Percentiles rank a stretch among this genome's conserved stretches.
Evolutionary conservation across 2,329 filamentous ascomycete genomes (phyloP).

Genomic region (Colletotrichum caudatum): DNA sequence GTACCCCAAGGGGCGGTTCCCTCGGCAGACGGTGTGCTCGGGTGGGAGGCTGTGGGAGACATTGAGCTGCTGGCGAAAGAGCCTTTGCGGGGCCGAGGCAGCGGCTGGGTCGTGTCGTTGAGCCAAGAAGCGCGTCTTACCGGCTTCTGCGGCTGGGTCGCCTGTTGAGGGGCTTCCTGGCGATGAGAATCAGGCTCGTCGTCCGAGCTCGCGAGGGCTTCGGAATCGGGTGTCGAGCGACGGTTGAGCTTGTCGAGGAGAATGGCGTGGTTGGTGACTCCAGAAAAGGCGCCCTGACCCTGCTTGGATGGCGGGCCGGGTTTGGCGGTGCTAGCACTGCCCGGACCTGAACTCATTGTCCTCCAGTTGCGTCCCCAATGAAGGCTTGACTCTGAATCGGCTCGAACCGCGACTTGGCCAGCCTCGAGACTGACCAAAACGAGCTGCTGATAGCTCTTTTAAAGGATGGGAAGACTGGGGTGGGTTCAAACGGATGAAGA

Average conservation of each 20-base stretch:
- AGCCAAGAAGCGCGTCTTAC: slow-evolving; percentile 85
- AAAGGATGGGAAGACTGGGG: slow-evolving; percentile 7
- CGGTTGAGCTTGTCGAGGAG: slow-evolving; percentile 81
- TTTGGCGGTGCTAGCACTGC: slow-evolving; percentile 57
- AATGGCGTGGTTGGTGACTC: slow-evolving; percentile 70
- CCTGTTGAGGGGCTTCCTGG: slow-evolving; percentile 62
- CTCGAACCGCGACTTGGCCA: background rate
- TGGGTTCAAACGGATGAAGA: slow-evolving; percentile 21
- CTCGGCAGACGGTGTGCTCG: slow-evolving; percentile 77
- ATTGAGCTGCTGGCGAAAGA: slow-evolving; percentile 83
- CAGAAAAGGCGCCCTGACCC: slow-evolving; percentile 59
- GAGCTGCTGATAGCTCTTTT: background rate
- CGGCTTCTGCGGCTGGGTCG: slow-evolving; percentile 68
- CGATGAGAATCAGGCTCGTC: slow-evolving; percentile 82
- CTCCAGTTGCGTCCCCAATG: slow-evolving; percentile 7
- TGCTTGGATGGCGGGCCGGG: slow-evolving; percentile 63
- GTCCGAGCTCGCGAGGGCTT: slow-evolving; percentile 92
- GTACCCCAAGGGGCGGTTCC: slow-evolving; percentile 66
- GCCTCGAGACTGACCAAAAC: background rate
- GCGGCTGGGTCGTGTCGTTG: slow-evolving; percentile 79
- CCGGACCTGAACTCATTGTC: slow-evolving; percentile 61
- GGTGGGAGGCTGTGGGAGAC: slow-evolving; percentile 83
- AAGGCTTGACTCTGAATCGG: slow-evolving; percentile 16
- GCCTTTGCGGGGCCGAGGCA: slow-evolving; percentile 75
- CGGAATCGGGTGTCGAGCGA: slow-evolving; percentile 92